Percentiles rank a stretch among this genome's conserved stretches.
Evolutionary conservation across 2,329 filamentous ascomycete genomes (phyloP).

Genomic region (Stagonosporopsis tanaceti): DNA sequence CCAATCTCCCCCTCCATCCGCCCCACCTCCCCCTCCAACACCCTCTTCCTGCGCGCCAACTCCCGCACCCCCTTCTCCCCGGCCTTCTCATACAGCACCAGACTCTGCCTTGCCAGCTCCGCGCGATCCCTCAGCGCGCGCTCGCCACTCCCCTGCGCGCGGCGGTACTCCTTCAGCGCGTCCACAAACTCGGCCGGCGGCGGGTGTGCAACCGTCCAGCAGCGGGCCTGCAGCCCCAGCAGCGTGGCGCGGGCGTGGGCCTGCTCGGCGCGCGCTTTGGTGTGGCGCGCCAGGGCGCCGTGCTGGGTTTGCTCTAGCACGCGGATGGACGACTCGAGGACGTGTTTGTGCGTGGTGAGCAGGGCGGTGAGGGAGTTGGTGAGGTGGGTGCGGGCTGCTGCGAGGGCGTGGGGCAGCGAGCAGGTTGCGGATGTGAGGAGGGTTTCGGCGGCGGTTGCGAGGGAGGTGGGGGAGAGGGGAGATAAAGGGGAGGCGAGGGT

Average conservation of each 20-base stretch:
- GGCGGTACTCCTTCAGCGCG: constrained; percentile 45
- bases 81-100: constrained; percentile 48
- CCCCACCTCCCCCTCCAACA: constrained; percentile 46
- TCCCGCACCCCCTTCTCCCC: constrained; percentile 49
- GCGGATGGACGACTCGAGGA: constrained; percentile 51
- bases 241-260: constrained; percentile 52
- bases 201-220: constrained; percentile 38
- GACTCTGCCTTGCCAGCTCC: constrained; percentile 40
- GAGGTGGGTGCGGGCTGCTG: constrained; percentile 40
- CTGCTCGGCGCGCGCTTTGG: constrained; percentile 54
- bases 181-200: constrained; percentile 36
- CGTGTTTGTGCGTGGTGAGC: constrained; percentile 47
- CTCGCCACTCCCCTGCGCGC: constrained; percentile 40
- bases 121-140: constrained; percentile 42
- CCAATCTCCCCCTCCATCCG: constrained; percentile 44
- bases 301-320: constrained; percentile 59
- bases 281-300: constrained; percentile 53
- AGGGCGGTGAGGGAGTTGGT: constrained; percentile 45
- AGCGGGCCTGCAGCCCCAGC: constrained; percentile 52
- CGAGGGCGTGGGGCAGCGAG: constrained; percentile 35
- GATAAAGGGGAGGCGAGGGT: constrained; percentile 39
- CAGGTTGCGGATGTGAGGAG: constrained; percentile 24
- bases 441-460: constrained; percentile 20
- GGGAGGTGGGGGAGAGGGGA: constrained; percentile 17
- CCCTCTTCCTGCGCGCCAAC: constrained; percentile 51